A percentile compares a stretch with the other conserved stretches of the same genome.
These are phyloP conservation scores for Cyathus striatus DNA, from an alignment of 768 basidiomycete species.

Conservation along the genomic window DNA sequence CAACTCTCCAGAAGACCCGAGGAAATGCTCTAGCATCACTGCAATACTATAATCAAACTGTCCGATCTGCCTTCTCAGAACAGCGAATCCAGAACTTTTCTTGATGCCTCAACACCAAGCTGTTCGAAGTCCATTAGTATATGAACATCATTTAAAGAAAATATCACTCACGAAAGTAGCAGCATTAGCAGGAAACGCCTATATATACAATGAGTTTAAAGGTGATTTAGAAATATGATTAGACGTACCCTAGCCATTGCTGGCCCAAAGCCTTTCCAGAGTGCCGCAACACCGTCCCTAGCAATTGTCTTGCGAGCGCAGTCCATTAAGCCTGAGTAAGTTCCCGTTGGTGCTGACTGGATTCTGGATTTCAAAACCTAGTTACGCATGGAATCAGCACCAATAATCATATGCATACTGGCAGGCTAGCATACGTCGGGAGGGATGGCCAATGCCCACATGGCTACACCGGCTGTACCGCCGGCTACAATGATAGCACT, in stretches of 20 bases:
- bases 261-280: conserved; percentile 98
- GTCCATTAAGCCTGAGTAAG: conserved; percentile 92
- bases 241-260: conserved; percentile 86
- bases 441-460: conserved; percentile 98
- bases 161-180: conserved; percentile 74
- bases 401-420: conserved; percentile 1
- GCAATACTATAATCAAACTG: too few species aligned
- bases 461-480: conserved; percentile 91
- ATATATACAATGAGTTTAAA: conserved; percentile 1
- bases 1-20: background rate
- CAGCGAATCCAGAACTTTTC: conserved; percentile 73
- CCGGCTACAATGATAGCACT: conserved; percentile 87
- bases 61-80: too few species aligned
- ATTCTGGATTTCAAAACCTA: conserved; percentile 94
- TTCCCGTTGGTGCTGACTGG: conserved; percentile 95
- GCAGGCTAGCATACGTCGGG: conserved; percentile 71
- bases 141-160: background rate
- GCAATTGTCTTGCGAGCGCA: conserved; percentile 91
- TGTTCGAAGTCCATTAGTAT: conserved; percentile 24
- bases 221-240: background rate
- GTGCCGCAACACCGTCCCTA: conserved; percentile 75
- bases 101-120: conserved; percentile 90
- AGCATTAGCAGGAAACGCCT: conserved; percentile 98
- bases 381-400: conserved; percentile 4
- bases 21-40: background rate